phyloP scores from a whole-genome alignment of 768 basidiomycete species.

The Boletus subparvulus region DNA sequence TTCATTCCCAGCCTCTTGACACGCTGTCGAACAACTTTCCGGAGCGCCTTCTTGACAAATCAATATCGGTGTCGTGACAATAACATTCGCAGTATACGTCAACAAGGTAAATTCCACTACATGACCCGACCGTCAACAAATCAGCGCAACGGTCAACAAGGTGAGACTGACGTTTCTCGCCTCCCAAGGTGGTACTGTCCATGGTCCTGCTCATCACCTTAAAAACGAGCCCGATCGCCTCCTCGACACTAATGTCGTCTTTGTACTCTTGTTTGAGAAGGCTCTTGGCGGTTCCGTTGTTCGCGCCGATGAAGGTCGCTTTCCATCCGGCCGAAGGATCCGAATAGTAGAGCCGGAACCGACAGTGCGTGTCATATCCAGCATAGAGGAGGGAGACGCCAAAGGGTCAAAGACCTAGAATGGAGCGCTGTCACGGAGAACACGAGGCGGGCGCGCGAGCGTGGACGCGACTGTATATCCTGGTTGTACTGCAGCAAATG shows the following conservation, averaged over 20 bases:
- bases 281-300: constrained; percentile 94
- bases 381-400: constrained; percentile 97
- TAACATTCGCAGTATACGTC: too few relatives aligned
- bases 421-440: neutral
- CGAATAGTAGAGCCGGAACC: constrained; percentile 97
- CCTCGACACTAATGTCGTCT: constrained; percentile 87
- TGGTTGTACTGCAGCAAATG: constrained; percentile 92
- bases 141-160: neutral
- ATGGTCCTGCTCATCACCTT: constrained; percentile 99
- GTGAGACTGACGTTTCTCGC: constrained; percentile 81
- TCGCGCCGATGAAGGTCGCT: constrained; percentile 98
- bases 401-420: constrained; percentile 90
- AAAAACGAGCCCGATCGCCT: constrained; percentile 88
- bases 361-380: constrained; percentile 93
- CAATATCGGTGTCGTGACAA: too few relatives aligned
- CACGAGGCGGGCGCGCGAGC: neutral
- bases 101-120: constrained; percentile 96
- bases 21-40: constrained; percentile 75
- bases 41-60: constrained; percentile 74
- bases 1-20: constrained; percentile 82
- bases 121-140: neutral
- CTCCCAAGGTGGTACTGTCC: constrained; percentile 95
- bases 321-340: constrained; percentile 99
- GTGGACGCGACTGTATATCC: constrained; percentile 82
- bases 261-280: constrained; percentile 98